phyloP scores from a whole-genome alignment of 2,329 filamentous ascomycete genomes.

The Talaromyces sp. region DNA sequence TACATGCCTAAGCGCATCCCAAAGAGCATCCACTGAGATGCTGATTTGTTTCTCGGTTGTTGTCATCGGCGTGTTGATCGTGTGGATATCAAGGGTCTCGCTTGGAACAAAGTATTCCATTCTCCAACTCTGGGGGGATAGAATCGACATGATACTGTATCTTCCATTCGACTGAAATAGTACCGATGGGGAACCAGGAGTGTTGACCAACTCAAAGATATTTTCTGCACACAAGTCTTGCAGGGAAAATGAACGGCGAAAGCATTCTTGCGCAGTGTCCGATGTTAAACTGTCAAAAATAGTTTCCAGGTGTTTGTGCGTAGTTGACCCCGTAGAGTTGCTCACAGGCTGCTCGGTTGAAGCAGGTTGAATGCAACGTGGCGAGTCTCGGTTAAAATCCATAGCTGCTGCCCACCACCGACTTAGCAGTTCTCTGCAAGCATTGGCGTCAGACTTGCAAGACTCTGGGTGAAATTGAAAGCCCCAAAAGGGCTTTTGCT shows the following conservation, averaged over 20 bases:
- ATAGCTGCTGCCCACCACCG: slow-evolving; percentile 71
- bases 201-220: slow-evolving; percentile 32
- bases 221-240: slow-evolving; percentile 24
- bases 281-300: slow-evolving; percentile 30
- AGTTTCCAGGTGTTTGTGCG: slow-evolving; percentile 48
- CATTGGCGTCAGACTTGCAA: slow-evolving; percentile 64
- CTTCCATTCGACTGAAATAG: slow-evolving; percentile 43
- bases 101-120: slow-evolving; percentile 29
- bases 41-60: background rate
- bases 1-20: slow-evolving; percentile 33
- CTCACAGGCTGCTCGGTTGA: slow-evolving; percentile 17
- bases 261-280: slow-evolving; percentile 23
- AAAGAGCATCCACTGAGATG: slow-evolving; percentile 22
- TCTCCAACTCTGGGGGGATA: slow-evolving; percentile 31
- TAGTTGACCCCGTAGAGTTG: slow-evolving; percentile 26
- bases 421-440: slow-evolving; percentile 57
- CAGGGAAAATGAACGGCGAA: slow-evolving; percentile 22
- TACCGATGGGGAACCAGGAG: slow-evolving; percentile 27
- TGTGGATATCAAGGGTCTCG: slow-evolving; percentile 21
- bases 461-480: slow-evolving; percentile 91
- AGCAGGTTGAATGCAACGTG: slow-evolving; percentile 18
- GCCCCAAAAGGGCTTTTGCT: slow-evolving; percentile 70
- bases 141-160: slow-evolving; percentile 33
- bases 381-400: slow-evolving; percentile 52
- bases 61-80: slow-evolving; percentile 8